Conservation (phyloP, 805 yeast genomes). For the Starmerella powellii region DNA sequence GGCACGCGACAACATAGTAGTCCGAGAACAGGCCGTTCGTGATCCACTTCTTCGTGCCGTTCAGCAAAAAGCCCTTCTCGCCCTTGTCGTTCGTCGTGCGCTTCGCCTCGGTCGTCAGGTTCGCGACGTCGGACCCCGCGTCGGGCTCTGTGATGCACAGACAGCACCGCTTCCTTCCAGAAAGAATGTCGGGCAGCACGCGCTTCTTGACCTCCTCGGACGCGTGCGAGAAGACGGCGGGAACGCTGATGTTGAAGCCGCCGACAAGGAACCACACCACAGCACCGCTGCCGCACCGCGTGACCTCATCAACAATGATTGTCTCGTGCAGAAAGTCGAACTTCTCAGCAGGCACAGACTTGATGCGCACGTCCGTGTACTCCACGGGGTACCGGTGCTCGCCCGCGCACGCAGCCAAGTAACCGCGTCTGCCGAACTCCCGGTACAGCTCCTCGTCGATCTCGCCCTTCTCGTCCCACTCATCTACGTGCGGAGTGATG, state of each 20-base stretch:
- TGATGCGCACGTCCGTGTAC: slow-evolving; percentile 30
- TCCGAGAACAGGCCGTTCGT: slow-evolving; percentile 36
- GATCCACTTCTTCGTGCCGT: slow-evolving; percentile 37
- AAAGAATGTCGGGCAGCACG: slow-evolving; percentile 30
- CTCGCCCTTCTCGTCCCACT: slow-evolving; percentile 34
- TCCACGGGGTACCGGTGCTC: slow-evolving; percentile 29
- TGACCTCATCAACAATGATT: slow-evolving; percentile 31
- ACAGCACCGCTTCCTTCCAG: slow-evolving; percentile 33
- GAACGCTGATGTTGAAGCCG: slow-evolving; percentile 34
- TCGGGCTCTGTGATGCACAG: slow-evolving; percentile 36
- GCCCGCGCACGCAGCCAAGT: slow-evolving; percentile 32
- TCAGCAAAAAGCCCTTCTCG: slow-evolving; percentile 33
- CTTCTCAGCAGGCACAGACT: slow-evolving; percentile 31
- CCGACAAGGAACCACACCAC: slow-evolving; percentile 33
- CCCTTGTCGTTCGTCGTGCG: slow-evolving; percentile 23
- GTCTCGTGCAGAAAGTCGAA: slow-evolving; percentile 33
- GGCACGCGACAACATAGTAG: slow-evolving; percentile 35
- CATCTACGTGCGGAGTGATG: slow-evolving; percentile 33
- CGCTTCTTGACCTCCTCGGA: slow-evolving; percentile 28
- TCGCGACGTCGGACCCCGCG: slow-evolving; percentile 36
- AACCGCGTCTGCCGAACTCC: slow-evolving; percentile 33
- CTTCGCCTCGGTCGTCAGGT: slow-evolving; percentile 31
- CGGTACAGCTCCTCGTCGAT: slow-evolving; percentile 27
- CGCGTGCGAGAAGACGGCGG: slow-evolving; percentile 32
- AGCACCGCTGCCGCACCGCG: slow-evolving; percentile 34